phyloP scores from a whole-genome alignment of 2,329 filamentous ascomycete genomes.

The Didymella keratinophila region DNA sequence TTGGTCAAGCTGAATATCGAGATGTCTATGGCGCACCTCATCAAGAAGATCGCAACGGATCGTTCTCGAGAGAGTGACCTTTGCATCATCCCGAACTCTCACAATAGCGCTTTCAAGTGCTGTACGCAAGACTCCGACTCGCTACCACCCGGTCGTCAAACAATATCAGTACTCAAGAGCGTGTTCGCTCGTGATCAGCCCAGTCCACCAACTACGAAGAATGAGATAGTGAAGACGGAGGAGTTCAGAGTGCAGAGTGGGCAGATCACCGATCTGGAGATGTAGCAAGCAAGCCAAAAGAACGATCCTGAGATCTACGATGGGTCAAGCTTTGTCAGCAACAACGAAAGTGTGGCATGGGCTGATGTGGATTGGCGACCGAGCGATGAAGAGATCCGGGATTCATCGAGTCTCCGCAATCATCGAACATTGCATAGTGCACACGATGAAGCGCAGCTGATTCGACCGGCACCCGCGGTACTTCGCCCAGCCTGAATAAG shows the following conservation, averaged over 20 bases:
- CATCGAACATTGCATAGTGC: background rate
- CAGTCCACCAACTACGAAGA: background rate
- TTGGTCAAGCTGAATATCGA: slow-evolving; percentile 56
- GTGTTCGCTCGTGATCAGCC: slow-evolving; percentile 16
- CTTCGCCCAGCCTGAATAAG: background rate
- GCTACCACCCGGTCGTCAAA: slow-evolving; percentile 9
- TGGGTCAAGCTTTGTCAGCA: slow-evolving; percentile 8
- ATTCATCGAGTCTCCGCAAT: background rate
- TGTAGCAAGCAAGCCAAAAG: slow-evolving; percentile 1
- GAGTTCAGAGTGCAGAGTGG: slow-evolving; percentile 22
- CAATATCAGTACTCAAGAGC: slow-evolving; percentile 18
- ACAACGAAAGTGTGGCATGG: slow-evolving; percentile 5
- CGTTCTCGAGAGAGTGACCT: slow-evolving; percentile 11
- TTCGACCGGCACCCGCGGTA: slow-evolving; percentile 6
- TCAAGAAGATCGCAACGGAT: slow-evolving; percentile 40
- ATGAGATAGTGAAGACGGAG: slow-evolving; percentile 14
- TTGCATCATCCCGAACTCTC: slow-evolving; percentile 5
- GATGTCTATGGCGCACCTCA: slow-evolving; percentile 50
- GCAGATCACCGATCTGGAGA: background rate
- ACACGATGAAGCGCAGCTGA: background rate
- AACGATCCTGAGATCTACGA: slow-evolving; percentile 7
- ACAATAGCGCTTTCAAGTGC: slow-evolving; percentile 5
- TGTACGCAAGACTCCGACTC: slow-evolving; percentile 8
- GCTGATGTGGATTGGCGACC: background rate
- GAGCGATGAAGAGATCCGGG: background rate